Conservation (phyloP, 169 alveolate species). For the Theileria parva region DNA sequence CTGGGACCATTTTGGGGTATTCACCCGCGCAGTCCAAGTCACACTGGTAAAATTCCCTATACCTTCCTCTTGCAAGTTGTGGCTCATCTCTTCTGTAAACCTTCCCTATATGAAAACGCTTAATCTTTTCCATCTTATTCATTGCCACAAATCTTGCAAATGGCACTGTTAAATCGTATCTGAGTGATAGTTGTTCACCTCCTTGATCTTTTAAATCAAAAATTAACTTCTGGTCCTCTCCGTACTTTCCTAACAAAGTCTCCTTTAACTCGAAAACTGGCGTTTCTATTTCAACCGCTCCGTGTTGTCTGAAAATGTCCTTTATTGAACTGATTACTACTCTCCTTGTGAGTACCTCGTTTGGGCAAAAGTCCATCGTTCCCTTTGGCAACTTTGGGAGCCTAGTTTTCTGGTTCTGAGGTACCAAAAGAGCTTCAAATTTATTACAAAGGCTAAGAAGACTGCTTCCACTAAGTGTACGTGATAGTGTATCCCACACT, state of each 20-base stretch:
- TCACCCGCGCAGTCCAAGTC: slow-evolving; percentile 96
- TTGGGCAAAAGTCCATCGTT: slow-evolving; percentile 90
- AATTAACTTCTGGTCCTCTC: slow-evolving; percentile 94
- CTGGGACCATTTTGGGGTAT: slow-evolving; percentile 89
- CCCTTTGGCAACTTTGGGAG: slow-evolving; percentile 93
- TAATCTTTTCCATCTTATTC: slow-evolving; percentile 82
- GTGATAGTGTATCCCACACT: background rate
- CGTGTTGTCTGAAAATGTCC: slow-evolving; percentile 88
- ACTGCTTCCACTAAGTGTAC: slow-evolving; percentile 21
- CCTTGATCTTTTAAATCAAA: slow-evolving; percentile 96
- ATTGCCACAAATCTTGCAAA: slow-evolving; percentile 93
- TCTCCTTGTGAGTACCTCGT: slow-evolving; percentile 89
- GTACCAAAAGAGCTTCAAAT: slow-evolving; percentile 44
- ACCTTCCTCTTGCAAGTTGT: slow-evolving; percentile 92
- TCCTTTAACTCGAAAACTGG: slow-evolving; percentile 97
- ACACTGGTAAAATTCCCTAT: slow-evolving; percentile 95
- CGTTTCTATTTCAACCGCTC: slow-evolving; percentile 97
- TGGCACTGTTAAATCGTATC: slow-evolving; percentile 98
- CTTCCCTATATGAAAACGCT: slow-evolving; percentile 94
- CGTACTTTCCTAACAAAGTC: slow-evolving; percentile 93
- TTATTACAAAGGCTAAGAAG: slow-evolving; percentile 21
- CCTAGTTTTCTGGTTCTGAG: slow-evolving; percentile 72
- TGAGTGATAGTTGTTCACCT: slow-evolving; percentile 93
- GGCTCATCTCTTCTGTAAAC: slow-evolving; percentile 98
- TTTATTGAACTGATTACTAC: slow-evolving; percentile 84